Percentiles rank a stretch among this genome's conserved stretches.
phyloP scores from a whole-genome alignment of 108 stramenopile genomes.

The Poteriospumella lacustris region DNA sequence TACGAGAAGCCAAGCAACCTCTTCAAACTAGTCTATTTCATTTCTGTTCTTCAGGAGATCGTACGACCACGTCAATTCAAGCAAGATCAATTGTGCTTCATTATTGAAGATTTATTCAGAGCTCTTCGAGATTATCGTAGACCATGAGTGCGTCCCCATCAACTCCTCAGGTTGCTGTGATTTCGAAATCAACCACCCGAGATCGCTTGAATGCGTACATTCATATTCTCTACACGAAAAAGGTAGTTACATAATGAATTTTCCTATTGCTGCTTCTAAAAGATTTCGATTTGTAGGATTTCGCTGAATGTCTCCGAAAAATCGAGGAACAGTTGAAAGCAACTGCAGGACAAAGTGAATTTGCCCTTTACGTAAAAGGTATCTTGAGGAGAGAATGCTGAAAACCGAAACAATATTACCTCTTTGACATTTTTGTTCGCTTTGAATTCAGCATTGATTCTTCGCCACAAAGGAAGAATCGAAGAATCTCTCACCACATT shows the following conservation, averaged over 20 bases:
- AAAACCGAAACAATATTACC: neutral
- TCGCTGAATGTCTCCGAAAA: conserved; percentile 14
- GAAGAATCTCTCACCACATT: conserved; percentile 53
- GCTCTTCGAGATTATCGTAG: too few species aligned
- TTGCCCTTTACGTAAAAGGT: conserved; percentile 12
- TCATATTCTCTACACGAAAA: conserved; percentile 3
- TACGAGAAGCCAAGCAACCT: too few species aligned
- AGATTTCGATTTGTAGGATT: conserved; percentile 13
- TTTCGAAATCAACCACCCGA: neutral
- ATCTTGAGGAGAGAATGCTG: too few species aligned
- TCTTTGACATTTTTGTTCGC: neutral
- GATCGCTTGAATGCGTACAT: conserved; percentile 17
- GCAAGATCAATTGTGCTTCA: too few species aligned
- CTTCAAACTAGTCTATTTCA: too few species aligned
- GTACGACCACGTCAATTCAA: too few species aligned
- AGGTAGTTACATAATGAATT: neutral
- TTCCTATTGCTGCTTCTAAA: neutral
- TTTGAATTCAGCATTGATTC: conserved; percentile 37
- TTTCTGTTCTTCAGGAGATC: too few species aligned
- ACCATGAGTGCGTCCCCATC: too few species aligned
- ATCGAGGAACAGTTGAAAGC: conserved; percentile 20
- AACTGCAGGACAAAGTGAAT: conserved; percentile 1
- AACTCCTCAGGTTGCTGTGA: too few species aligned
- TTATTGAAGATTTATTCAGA: too few species aligned
- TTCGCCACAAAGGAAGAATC: conserved; percentile 52